Conservation (phyloP, 176 grass and related monocot genomes). For the Miscanthus lutarioriparius region DNA sequence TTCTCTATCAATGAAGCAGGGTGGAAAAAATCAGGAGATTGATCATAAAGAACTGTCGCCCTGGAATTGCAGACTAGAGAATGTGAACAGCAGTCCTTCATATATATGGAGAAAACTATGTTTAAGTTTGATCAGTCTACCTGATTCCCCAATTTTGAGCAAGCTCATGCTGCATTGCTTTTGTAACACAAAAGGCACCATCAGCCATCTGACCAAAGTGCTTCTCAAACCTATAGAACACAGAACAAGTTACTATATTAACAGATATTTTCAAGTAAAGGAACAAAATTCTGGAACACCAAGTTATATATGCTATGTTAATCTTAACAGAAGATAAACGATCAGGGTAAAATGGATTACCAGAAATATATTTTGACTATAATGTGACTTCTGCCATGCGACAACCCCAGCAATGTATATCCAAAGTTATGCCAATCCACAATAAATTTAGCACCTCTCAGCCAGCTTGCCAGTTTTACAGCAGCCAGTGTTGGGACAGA, state of each 20-base stretch:
- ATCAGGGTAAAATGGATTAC: constrained; percentile 39
- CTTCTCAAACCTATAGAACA: constrained; percentile 87
- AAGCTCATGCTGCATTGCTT: constrained; percentile 99
- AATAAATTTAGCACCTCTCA: constrained; percentile 85
- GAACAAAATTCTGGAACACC: neutral
- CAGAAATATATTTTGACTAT: constrained; percentile 89
- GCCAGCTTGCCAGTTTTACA: constrained; percentile 82
- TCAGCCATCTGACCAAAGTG: constrained; percentile 86
- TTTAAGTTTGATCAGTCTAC: constrained; percentile 39
- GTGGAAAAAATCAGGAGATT: constrained; percentile 96
- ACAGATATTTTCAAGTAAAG: constrained; percentile 12
- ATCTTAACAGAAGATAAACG: constrained; percentile 10
- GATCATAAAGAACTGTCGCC: constrained; percentile 91
- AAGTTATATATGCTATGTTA: constrained; percentile 22
- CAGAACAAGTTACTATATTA: neutral
- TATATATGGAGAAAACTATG: neutral
- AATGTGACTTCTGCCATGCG: constrained; percentile 83
- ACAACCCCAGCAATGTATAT: constrained; percentile 89
- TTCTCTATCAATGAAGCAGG: constrained; percentile 75
- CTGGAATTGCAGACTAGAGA: constrained; percentile 45
- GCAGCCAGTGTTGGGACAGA: constrained; percentile 94
- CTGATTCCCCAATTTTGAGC: constrained; percentile 97
- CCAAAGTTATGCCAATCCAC: constrained; percentile 99
- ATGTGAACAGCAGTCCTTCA: neutral
- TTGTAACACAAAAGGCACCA: constrained; percentile 85